A percentile compares a stretch with the other conserved stretches of the same genome.
Evolutionary conservation across 2,329 filamentous ascomycete species (phyloP).

Genomic region (Aspergillus caelatus): DNA sequence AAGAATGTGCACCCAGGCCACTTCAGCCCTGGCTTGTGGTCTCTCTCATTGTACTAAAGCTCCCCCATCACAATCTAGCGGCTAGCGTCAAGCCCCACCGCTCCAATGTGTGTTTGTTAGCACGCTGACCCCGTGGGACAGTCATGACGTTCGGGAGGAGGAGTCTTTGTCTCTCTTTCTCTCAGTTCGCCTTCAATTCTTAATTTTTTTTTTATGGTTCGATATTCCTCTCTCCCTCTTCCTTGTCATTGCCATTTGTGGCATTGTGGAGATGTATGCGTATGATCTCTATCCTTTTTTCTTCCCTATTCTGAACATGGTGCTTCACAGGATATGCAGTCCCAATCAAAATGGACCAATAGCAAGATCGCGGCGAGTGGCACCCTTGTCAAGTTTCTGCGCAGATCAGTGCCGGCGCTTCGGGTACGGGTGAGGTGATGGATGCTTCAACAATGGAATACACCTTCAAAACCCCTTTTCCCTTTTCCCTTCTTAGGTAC

Average conservation of each 20-base stretch:
- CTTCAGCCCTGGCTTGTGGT: constrained; percentile 2
- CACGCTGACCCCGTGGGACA: constrained; percentile 3
- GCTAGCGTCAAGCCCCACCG: constrained; percentile 2
- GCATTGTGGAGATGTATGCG: neutral
- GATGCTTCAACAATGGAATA: constrained; percentile 1
- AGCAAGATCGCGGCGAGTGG: neutral
- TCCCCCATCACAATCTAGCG: constrained; percentile 1
- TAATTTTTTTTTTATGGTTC: neutral
- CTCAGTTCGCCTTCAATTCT: neutral
- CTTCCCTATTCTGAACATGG: neutral
- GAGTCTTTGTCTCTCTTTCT: neutral
- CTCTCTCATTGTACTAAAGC: constrained; percentile 3
- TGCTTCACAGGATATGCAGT: neutral
- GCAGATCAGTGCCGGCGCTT: constrained; percentile 8
- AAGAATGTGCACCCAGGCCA: constrained; percentile 2
- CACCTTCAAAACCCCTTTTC: neutral
- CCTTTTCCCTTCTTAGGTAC: constrained; percentile 6
- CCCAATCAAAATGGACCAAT: neutral
- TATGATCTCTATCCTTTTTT: neutral
- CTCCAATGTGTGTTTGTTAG: neutral
- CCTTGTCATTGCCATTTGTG: neutral
- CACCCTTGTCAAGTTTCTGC: constrained; percentile 1
- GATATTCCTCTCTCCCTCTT: neutral
- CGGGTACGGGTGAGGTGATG: constrained; percentile 2
- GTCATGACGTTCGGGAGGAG: neutral